Percentiles rank a stretch among this genome's conserved stretches.
Conservation (phyloP, 2,329 filamentous ascomycete genomes). For the Talaromyces piceae region DNA sequence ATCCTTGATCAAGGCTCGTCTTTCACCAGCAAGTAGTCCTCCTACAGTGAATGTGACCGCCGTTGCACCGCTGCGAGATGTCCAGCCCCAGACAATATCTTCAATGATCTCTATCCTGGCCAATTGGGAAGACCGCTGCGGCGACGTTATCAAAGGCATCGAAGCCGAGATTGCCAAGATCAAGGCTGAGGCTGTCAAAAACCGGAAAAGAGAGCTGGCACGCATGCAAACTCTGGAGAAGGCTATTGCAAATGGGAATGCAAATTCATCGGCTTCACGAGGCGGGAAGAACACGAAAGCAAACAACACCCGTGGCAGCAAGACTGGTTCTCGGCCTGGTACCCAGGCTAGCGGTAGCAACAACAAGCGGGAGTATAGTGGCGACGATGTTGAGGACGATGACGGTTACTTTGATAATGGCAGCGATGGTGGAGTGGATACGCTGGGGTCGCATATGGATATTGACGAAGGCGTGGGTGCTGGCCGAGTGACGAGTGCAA, state of each 20-base stretch:
- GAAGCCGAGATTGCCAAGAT: slow-evolving; percentile 67
- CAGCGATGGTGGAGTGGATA: slow-evolving; percentile 21
- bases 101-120: slow-evolving; percentile 60
- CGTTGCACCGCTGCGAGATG: slow-evolving; percentile 78
- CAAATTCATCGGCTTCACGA: not conserved
- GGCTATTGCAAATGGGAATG: slow-evolving; percentile 37
- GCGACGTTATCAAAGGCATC: slow-evolving; percentile 62
- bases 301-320: slow-evolving; percentile 9
- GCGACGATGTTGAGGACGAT: slow-evolving; percentile 30
- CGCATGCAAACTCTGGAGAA: slow-evolving; percentile 44
- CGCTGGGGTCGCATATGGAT: slow-evolving; percentile 27
- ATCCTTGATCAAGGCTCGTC: slow-evolving; percentile 70
- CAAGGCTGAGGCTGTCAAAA: slow-evolving; percentile 48
- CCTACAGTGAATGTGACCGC: slow-evolving; percentile 69
- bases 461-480: slow-evolving; percentile 30
- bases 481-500: slow-evolving; percentile 11
- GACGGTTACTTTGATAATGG: slow-evolving; percentile 30
- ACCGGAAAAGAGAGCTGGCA: slow-evolving; percentile 45
- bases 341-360: slow-evolving; percentile 4
- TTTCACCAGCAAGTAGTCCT: slow-evolving; percentile 77
- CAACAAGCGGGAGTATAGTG: slow-evolving; percentile 35
- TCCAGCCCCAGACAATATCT: slow-evolving; percentile 64
- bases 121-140: slow-evolving; percentile 74
- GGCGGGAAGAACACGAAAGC: not conserved
- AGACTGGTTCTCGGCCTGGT: slow-evolving; percentile 7